phyloP scores from a whole-genome alignment of 108 stramenopile species.

The Craspedostauros australis region DNA sequence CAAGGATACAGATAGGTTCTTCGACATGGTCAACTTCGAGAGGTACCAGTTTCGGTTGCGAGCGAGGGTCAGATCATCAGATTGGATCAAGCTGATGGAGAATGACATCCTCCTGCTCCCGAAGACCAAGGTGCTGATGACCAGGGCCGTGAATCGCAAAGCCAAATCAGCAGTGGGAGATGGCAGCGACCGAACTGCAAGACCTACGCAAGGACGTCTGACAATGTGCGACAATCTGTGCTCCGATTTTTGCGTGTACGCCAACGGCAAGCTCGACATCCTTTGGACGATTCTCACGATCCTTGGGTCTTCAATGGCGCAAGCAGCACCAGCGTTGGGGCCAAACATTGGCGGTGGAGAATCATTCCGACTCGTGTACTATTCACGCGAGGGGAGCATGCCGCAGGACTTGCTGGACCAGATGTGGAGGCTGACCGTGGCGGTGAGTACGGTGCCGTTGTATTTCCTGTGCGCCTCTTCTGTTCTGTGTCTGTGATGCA shows the following conservation, averaged over 20 bases:
- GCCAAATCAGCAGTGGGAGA: neutral
- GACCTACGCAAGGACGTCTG: slow-evolving; percentile 6
- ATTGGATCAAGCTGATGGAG: slow-evolving; percentile 13
- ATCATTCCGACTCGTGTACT: slow-evolving; percentile 12
- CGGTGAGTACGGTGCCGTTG: too few species aligned
- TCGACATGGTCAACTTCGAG: slow-evolving; percentile 2
- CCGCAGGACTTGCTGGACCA: slow-evolving; percentile 1
- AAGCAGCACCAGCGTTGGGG: neutral
- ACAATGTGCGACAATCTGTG: slow-evolving; percentile 11
- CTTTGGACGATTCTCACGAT: slow-evolving; percentile 8
- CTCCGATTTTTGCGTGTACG: slow-evolving; percentile 25
- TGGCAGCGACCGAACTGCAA: neutral
- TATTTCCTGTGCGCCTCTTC: too few species aligned
- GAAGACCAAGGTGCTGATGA: slow-evolving; percentile 7
- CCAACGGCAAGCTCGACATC: slow-evolving; percentile 7
- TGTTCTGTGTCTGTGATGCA: too few species aligned
- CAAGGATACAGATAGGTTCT: slow-evolving; percentile 4
- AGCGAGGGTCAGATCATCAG: slow-evolving; percentile 7
- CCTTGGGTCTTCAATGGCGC: neutral
- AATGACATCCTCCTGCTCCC: slow-evolving; percentile 12
- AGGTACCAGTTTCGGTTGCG: slow-evolving; percentile 14
- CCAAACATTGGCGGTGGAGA: neutral
- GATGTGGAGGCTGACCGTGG: slow-evolving; percentile 18
- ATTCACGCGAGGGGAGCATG: slow-evolving; percentile 1
- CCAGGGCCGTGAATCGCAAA: neutral